phyloP scores from a whole-genome alignment of 768 basidiomycete genomes.

The Melanogaster broomeanus region DNA sequence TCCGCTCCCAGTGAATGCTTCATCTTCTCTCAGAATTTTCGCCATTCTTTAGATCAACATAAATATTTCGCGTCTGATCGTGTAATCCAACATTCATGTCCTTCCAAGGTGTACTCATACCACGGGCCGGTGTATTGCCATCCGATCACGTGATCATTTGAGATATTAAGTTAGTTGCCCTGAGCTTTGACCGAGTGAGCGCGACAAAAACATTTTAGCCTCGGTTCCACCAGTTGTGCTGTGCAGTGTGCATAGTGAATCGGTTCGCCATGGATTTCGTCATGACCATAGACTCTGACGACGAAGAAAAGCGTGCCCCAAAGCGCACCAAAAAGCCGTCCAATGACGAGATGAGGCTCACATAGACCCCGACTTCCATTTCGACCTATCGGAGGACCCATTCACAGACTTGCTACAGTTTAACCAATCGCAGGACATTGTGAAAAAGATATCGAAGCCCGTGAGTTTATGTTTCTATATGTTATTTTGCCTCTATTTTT shows the following conservation, averaged over 20 bases:
- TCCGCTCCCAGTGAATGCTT: no score
- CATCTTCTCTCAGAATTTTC: no score
- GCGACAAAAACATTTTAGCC: no score
- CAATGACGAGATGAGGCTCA: constrained; percentile 49
- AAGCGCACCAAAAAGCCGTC: constrained; percentile 21
- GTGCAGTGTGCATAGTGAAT: background rate
- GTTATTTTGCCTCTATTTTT: background rate
- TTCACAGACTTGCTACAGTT: constrained; percentile 56
- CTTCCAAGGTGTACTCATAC: no score
- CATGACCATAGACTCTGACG: constrained; percentile 83
- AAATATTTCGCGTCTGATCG: no score
- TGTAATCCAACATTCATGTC: no score
- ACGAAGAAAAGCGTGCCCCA: constrained; percentile 56
- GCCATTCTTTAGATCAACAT: no score
- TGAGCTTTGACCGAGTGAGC: no score
- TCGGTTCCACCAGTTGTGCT: background rate
- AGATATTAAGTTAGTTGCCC: no score
- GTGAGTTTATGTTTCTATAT: constrained; percentile 38
- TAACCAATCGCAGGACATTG: constrained; percentile 51
- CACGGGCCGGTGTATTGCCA: no score
- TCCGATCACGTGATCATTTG: no score
- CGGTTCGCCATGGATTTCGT: constrained; percentile 57
- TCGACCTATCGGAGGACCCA: constrained; percentile 75
- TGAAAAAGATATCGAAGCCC: constrained; percentile 62
- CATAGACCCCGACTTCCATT: constrained; percentile 81